Base-by-base conservation (phyloP, 1,139 yeast species). In the Saccharomyces hybrid region DNA sequence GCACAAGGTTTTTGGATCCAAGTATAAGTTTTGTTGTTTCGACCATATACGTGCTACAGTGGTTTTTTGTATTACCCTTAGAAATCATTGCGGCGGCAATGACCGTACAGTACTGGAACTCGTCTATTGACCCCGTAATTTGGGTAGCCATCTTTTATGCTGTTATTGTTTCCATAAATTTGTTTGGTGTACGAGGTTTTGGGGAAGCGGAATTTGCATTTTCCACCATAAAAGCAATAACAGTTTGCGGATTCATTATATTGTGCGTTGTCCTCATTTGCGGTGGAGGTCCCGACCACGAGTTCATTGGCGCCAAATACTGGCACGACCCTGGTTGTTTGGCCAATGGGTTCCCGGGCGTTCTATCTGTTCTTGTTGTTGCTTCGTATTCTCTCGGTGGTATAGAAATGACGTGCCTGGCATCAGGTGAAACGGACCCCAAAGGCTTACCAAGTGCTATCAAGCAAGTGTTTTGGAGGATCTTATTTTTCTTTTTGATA, bases 381-480 rank as follows among this genome's bases (percentile, higher is more conserved):
- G 91, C 95, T 3, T 88, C 95, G 4, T 89, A 87, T 70, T 82
- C 95, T 2, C 84, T 86, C 63, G 88, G 89, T 47, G 95, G 95
- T 61, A 81, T 87, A 48, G 95, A 87, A 70, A 77, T 86, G 66
- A 86, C 86, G 56, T 95, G 95, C 54, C 75, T 89, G 60, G 90
- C 95, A 20, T 90, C 95, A 41, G 89, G 95, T 20, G 96, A 89
- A 72, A 77, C 76, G 49, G 83, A 86, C 69, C 96, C 96, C 53
- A 78, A 76, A 63, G 74, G 86, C 23, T 75, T 86, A 53, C 89
- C 91, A 54, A 73, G 75, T 56, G 89, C 90, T 41, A 80, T 82
- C 59, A 84, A 84, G 68, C 89, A 83, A 64, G 88, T 84, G 23
- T 80, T 83, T 70, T 84, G 87, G 84, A 78, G 91, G 73, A 81